A percentile compares a stretch with the other conserved stretches of the same genome.
These are phyloP conservation scores for Colletotrichum aenigma DNA, from an alignment of 2,329 filamentous ascomycete species.

Conservation along the genomic window DNA sequence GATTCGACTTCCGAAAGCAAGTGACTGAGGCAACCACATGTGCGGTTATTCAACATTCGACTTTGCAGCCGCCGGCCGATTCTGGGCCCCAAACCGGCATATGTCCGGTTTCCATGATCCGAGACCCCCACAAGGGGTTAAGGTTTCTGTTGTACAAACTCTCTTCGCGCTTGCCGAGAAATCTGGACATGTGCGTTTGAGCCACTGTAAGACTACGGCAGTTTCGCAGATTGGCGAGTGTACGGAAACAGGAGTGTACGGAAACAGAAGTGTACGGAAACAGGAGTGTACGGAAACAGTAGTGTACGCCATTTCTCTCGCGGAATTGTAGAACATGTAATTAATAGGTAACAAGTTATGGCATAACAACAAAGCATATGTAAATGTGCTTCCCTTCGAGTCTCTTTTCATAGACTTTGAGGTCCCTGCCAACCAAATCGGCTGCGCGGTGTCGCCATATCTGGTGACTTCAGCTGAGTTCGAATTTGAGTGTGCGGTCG, in stretches of 20 bases:
- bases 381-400: neutral
- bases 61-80: neutral
- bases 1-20: neutral
- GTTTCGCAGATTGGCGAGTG: neutral
- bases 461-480: neutral
- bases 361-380: neutral
- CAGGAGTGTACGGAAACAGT: neutral
- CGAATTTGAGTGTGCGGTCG: neutral
- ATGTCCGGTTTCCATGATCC: neutral
- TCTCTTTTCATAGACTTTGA: neutral
- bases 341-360: neutral
- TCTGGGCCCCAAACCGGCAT: neutral
- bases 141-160: neutral
- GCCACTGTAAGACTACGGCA: neutral
- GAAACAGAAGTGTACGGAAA: neutral
- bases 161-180: neutral
- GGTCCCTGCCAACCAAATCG: neutral
- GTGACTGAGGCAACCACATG: neutral
- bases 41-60: neutral
- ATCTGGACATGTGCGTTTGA: neutral
- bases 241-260: neutral
- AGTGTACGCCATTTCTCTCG: neutral
- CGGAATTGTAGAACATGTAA: neutral
- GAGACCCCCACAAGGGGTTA: neutral
- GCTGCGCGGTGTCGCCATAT: neutral